These are phyloP conservation scores for Tolypocladium guangdongense DNA, from an alignment of 2,329 filamentous ascomycete genomes.

Conservation along the genomic window DNA sequence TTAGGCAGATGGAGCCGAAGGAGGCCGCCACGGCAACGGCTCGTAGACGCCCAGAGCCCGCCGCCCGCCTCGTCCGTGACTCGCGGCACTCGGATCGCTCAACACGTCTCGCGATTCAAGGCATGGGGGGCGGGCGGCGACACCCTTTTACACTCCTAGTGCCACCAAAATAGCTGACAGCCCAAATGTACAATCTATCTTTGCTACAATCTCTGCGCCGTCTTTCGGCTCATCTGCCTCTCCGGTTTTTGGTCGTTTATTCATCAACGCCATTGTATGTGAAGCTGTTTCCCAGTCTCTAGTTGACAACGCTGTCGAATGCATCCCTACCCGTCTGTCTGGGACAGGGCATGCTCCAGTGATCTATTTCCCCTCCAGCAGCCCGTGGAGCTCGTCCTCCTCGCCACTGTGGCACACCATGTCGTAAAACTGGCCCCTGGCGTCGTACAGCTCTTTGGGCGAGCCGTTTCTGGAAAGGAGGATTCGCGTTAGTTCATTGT, in stretches of 20 bases:
- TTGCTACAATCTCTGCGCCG: background rate
- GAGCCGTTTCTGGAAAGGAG: constrained; percentile 27
- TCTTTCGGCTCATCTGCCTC: no score
- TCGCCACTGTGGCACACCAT: constrained; percentile 46
- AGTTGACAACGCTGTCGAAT: background rate
- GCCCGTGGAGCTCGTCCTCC: constrained; percentile 30
- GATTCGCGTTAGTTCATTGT: background rate
- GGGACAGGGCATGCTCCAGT: background rate
- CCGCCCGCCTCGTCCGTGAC: background rate
- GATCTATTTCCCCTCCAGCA: constrained; percentile 14
- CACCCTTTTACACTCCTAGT: background rate
- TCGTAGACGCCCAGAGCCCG: background rate
- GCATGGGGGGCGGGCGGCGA: background rate
- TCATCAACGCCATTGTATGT: no score
- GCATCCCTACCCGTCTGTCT: background rate
- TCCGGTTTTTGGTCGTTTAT: background rate
- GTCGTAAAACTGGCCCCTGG: constrained; percentile 37
- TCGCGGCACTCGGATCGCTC: background rate
- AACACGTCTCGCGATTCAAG: background rate
- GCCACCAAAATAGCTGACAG: background rate
- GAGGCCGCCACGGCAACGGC: background rate
- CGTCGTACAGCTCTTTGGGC: constrained; percentile 33
- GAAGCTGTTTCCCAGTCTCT: no score
- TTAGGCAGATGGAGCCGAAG: background rate
- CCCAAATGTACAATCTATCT: background rate